Percentiles rank a stretch among this genome's conserved stretches.
Evolutionary conservation across 2,329 filamentous ascomycete genomes (phyloP).

Genomic region (Bipolaris victoriae): DNA sequence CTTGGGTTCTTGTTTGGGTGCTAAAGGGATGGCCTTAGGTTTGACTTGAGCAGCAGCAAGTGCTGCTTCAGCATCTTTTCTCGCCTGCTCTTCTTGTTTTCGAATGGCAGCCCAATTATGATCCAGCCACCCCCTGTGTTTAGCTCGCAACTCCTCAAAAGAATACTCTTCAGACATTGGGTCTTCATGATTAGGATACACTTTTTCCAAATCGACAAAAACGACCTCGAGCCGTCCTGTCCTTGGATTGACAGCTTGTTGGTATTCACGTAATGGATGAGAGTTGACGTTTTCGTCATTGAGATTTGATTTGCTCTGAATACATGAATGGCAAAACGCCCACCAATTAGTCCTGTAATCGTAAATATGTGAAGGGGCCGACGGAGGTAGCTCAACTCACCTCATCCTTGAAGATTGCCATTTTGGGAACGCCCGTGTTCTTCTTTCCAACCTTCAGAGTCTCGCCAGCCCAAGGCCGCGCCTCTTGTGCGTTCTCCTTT

Average conservation of each 20-base stretch:
- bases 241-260: constrained; percentile 80
- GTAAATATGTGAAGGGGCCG: constrained; percentile 51
- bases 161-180: constrained; percentile 74
- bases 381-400: constrained; percentile 65
- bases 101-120: constrained; percentile 58
- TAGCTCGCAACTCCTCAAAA: constrained; percentile 90
- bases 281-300: constrained; percentile 50
- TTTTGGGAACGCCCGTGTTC: constrained; percentile 76
- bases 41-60: constrained; percentile 17
- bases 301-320: constrained; percentile 53
- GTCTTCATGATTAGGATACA: constrained; percentile 80
- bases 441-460: constrained; percentile 87
- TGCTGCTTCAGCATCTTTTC: constrained; percentile 27
- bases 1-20: constrained; percentile 24
- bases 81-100: constrained; percentile 38
- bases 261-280: constrained; percentile 75
- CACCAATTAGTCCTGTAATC: constrained; percentile 83
- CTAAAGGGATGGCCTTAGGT: constrained; percentile 24
- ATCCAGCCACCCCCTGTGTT: constrained; percentile 70
- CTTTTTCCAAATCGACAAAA: constrained; percentile 81
- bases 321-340: constrained; percentile 59
- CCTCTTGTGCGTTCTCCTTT: constrained; percentile 89
- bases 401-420: constrained; percentile 93
- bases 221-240: constrained; percentile 85
- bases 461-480: constrained; percentile 90